Evolutionary conservation across 345 rosid species (phyloP).

Genomic region (Acer negundo): DNA sequence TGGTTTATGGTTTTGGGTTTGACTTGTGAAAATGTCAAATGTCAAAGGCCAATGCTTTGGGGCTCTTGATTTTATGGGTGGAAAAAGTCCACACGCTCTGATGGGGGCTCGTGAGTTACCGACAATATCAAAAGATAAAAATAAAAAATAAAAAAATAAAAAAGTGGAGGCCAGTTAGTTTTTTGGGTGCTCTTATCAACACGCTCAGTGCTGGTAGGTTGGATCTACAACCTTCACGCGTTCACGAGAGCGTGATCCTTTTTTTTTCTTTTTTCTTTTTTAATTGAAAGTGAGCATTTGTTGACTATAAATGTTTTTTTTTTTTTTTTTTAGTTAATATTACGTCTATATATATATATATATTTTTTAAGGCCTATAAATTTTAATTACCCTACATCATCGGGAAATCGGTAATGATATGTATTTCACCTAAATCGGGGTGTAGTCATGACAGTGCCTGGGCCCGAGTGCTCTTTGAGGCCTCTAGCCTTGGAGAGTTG

Average conservation of each 20-base stretch:
- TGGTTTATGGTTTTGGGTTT: constrained; percentile 51
- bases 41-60: constrained; percentile 49
- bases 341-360: no score
- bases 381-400: no score
- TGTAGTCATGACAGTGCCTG: no score
- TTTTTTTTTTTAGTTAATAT: no score
- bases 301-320: no score
- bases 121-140: constrained; percentile 29
- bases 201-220: not conserved
- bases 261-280: no score
- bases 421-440: no score
- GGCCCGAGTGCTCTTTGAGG: no score
- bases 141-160: not conserved
- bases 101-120: constrained; percentile 38
- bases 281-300: no score
- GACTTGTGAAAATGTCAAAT: constrained; percentile 46
- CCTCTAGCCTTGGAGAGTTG: no score
- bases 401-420: no score
- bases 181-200: constrained; percentile 27
- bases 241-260: not conserved
- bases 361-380: no score
- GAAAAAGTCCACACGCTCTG: constrained; percentile 40
- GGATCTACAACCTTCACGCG: constrained; percentile 14
- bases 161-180: constrained; percentile 26
- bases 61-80: not conserved